Evolutionary conservation across 2,329 filamentous ascomycete genomes (phyloP), one percentile per base, ranked within the genome.

Genomic region (Paecilomyces dactylethromorphus): DNA sequence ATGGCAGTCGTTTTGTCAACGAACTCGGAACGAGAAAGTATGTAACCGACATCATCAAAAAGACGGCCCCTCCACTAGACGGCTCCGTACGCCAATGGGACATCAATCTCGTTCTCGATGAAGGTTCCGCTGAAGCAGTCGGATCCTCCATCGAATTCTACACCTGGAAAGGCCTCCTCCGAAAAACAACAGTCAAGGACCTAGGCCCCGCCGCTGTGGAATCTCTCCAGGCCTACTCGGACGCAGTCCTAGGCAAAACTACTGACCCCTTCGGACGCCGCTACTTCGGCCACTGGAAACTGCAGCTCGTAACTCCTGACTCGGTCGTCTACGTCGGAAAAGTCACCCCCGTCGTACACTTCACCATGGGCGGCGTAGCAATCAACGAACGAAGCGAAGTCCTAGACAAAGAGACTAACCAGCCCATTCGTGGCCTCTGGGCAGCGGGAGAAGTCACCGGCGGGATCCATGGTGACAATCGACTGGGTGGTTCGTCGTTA

Each of bases 361-460:
- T 87, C 64, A 87, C 85, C 1, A 88, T 88, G 85, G 85, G 85
- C 3, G 85, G 85, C 0, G 84, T 81, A 0, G 74, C 81, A 2
- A 84, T 87, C 62, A 82, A 84, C 63, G 73, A 80, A 6, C 73
- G 78, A 52, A 78, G 79, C 0, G 79, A 82, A 61, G 79, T 87
- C 0, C 65, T 88, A 12, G 70, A 74, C 5, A 66, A 67, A 7
- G 66, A 72, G 2, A 29, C 21, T 7, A 68, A 76, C 12, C 68
- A 68, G 32, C 78, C 78, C 0, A 82, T 88, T 33, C 66, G 75
- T 2, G 85, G 85, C 0, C 64, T 88, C 0, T 87, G 84, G 81
- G 84, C 81, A 0, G 85, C 85, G 0, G 86, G 86, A 0, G 86
- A 88, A 73, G 80, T 87, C 18, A 86, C 84, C 0, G 86, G 86